Conservation (phyloP, 306 rosid species). For the Glycine tomentella region DNA sequence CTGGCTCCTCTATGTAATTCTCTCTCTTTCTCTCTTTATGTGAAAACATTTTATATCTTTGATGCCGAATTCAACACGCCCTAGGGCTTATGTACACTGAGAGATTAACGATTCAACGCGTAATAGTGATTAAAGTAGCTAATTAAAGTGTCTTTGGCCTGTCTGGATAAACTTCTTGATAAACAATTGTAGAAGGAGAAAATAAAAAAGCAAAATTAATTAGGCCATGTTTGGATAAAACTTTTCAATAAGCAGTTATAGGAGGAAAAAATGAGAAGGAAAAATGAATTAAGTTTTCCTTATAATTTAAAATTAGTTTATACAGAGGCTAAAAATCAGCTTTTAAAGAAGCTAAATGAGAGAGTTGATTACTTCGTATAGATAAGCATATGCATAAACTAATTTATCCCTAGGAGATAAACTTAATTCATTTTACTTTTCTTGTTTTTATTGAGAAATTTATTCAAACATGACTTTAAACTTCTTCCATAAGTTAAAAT, state of each 20-base stretch:
- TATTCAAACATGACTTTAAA: not conserved
- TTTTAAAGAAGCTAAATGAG: not conserved
- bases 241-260: not conserved
- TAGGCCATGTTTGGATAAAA: not conserved
- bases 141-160: not conserved
- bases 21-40: not conserved
- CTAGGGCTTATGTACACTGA: not conserved
- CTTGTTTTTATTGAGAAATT: not conserved
- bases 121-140: not conserved
- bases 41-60: not conserved
- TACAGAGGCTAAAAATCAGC: not conserved
- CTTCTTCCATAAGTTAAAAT: too few species aligned
- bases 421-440: not conserved
- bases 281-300: not conserved
- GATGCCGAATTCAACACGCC: not conserved
- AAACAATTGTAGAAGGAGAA: not conserved
- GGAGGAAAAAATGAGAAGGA: not conserved
- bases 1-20: conserved; percentile 76
- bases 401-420: not conserved
- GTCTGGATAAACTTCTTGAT: not conserved
- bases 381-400: not conserved
- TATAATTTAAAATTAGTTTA: not conserved
- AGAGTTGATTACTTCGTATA: not conserved
- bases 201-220: not conserved
- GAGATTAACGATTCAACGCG: not conserved